These are phyloP conservation scores for Bipolaris sorokiniana DNA, from an alignment of 2,329 filamentous ascomycete genomes.

Conservation along the genomic window DNA sequence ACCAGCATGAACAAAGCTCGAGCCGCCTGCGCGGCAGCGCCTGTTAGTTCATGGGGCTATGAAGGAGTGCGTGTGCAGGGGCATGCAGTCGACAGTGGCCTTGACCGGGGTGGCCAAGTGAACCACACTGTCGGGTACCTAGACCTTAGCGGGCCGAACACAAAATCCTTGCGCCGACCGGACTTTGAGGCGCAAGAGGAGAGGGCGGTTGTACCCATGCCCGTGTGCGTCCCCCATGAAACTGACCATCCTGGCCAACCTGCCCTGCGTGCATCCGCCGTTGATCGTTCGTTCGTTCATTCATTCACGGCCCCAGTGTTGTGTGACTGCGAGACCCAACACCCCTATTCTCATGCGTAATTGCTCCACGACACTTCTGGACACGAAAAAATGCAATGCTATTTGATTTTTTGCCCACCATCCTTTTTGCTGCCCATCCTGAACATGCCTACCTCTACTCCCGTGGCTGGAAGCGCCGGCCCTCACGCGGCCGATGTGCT, in stretches of 20 bases:
- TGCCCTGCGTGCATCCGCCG: constrained; percentile 22
- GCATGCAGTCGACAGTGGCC: constrained; percentile 24
- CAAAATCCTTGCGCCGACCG: constrained; percentile 34
- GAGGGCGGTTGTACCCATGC: constrained; percentile 28
- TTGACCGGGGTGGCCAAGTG: constrained; percentile 25
- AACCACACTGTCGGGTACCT: constrained; percentile 40
- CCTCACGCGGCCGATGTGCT: constrained; percentile 40
- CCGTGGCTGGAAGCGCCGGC: constrained; percentile 46
- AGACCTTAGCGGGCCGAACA: constrained; percentile 43
- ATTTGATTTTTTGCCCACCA: constrained; percentile 20
- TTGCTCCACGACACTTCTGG: constrained; percentile 16
- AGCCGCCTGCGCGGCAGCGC: constrained; percentile 45
- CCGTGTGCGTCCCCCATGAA: constrained; percentile 17
- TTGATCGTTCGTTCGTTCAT: constrained; percentile 25
- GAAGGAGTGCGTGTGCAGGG: constrained; percentile 17
- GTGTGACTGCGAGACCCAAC: constrained; percentile 32
- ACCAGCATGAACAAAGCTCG: constrained; percentile 35
- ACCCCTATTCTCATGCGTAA: constrained; percentile 17
- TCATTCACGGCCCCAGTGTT: constrained; percentile 12
- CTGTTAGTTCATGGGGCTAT: constrained; percentile 46
- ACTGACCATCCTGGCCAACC: constrained; percentile 11
- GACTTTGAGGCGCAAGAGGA: constrained; percentile 38
- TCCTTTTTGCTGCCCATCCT: constrained; percentile 11
- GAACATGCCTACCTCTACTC: constrained; percentile 17
- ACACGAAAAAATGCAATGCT: constrained; percentile 18